Evolutionary conservation across 2,329 filamentous ascomycete genomes (phyloP), one percentile per base, ranked within the genome.

Genomic region (Botrytis pseudocinerea): DNA sequence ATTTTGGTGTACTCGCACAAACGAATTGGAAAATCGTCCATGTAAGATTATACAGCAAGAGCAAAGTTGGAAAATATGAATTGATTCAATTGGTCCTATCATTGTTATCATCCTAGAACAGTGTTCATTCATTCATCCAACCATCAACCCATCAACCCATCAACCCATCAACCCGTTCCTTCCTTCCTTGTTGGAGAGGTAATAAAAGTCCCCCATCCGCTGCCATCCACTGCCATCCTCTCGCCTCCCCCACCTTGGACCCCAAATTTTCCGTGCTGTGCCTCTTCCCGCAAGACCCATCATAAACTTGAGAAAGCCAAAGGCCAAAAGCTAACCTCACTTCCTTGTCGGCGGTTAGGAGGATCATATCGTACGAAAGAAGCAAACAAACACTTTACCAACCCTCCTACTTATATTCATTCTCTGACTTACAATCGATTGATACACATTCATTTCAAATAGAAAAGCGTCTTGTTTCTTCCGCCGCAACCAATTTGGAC

Each of bases 331-430:
- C 44, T 35, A 64, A 68, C 48, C 46, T 64, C 35, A 44, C 70
- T 71, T 71, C 70, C 70, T 71, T 71, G 70, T 60, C 70, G 48
- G 70, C 70, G 70, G 70, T 10, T 66, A 71, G 38, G 70, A 38
- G 68, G 69, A 64, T 38, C 38, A 44, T 25, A 51, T 71, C 48
- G 66, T 54, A 71, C 32, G 54, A n/a, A 44, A 44, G 54, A 18
- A 28, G 14, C 28, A 25, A 70, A 61, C 28, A 42, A 46, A 44
- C 46, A 28, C 28, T n/a, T 54, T 57, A 4, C n/a, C 20, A 46
- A 25, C 2, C 63, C 42, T 12, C 40, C 42, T 70, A 51, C 68
- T 65, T 71, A 71, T 64, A 71, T 54, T 51, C 44, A 25, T 65
- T 71, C 44, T 65, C 60, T 65, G 60, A n/a, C 48, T 16, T 12